A percentile compares a stretch with the other conserved stretches of the same genome.
phyloP scores from a whole-genome alignment of 1,139 yeast species.

The Fermentozyma sake region DNA sequence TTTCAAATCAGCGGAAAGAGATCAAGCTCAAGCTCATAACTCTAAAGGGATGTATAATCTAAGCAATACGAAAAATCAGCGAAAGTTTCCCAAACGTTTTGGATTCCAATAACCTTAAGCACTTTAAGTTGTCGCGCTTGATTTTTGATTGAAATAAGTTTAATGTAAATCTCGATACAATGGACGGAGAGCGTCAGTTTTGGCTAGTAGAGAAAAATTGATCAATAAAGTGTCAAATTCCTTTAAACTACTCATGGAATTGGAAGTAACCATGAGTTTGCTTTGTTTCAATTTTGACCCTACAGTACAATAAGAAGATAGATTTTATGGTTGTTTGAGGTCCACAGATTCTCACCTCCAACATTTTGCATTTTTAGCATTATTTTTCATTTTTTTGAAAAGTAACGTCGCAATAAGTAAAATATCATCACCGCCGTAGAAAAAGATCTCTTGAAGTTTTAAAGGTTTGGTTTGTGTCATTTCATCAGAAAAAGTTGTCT shows the following conservation, averaged over 20 bases:
- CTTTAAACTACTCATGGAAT: slow-evolving; percentile 49
- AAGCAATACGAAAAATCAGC: slow-evolving; percentile 44
- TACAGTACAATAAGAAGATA: too few species aligned
- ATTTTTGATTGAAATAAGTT: slow-evolving; percentile 56
- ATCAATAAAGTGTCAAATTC: slow-evolving; percentile 54
- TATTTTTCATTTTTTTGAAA: too few species aligned
- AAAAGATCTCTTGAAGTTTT: too few species aligned
- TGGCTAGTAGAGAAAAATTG: slow-evolving; percentile 59
- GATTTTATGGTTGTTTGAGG: too few species aligned
- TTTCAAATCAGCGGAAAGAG: slow-evolving; percentile 44
- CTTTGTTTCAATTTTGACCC: slow-evolving; percentile 51
- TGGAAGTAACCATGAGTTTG: slow-evolving; percentile 69
- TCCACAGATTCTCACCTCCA: too few species aligned
- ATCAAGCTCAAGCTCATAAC: slow-evolving; percentile 48
- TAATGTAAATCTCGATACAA: slow-evolving; percentile 5
- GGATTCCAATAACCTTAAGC: slow-evolving; percentile 53
- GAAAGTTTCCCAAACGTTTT: slow-evolving; percentile 50
- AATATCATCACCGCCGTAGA: too few species aligned
- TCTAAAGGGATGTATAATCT: slow-evolving; percentile 45
- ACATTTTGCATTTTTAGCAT: too few species aligned
- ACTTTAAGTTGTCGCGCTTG: slow-evolving; percentile 57
- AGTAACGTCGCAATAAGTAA: too few species aligned
- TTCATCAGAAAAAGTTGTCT: too few species aligned
- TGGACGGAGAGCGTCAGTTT: slow-evolving; percentile 39
- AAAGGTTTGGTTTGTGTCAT: too few species aligned